These are phyloP conservation scores for Ascochyta lentis DNA, from an alignment of 2,329 filamentous ascomycete species.

Conservation along the genomic window DNA sequence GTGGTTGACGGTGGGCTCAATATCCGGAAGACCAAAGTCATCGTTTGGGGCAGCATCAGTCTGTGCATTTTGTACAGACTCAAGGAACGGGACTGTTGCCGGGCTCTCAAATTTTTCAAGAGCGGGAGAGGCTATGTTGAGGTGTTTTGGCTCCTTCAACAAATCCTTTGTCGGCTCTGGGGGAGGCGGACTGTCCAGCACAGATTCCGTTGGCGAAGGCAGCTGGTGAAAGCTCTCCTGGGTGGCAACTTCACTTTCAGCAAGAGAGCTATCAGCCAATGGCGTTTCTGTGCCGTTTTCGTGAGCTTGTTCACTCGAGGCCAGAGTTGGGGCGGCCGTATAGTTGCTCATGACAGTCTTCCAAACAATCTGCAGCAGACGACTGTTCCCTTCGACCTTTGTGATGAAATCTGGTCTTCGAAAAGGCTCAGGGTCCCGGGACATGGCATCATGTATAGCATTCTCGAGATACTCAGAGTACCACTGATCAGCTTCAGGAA, in stretches of 20 bases:
- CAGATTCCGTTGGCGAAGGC: constrained; percentile 7
- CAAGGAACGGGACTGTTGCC: too few species aligned
- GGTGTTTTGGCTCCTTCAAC: too few species aligned
- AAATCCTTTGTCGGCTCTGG: too few species aligned
- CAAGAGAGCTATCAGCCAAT: constrained; percentile 1
- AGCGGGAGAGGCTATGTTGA: not conserved
- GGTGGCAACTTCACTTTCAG: constrained; percentile 10
- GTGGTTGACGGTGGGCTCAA: not conserved
- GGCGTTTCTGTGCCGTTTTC: constrained; percentile 1
- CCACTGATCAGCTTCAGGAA: constrained; percentile 27
- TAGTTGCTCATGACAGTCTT: constrained; percentile 36
- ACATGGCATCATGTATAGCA: constrained; percentile 27
- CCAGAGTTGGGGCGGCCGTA: not conserved
- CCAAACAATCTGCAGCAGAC: constrained; percentile 37
- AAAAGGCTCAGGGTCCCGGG: constrained; percentile 32
- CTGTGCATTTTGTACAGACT: not conserved
- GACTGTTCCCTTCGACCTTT: constrained; percentile 34
- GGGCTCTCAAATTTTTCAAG: not conserved
- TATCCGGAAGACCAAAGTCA: constrained; percentile 8
- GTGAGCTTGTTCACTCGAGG: not conserved
- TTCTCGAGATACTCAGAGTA: constrained; percentile 33
- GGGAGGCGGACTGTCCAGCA: not conserved
- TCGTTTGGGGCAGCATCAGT: not conserved
- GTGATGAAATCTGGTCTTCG: constrained; percentile 31
- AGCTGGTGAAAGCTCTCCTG: constrained; percentile 5